phyloP scores from a whole-genome alignment of 345 rosid species.

The Pseudoturritis turrita region DNA sequence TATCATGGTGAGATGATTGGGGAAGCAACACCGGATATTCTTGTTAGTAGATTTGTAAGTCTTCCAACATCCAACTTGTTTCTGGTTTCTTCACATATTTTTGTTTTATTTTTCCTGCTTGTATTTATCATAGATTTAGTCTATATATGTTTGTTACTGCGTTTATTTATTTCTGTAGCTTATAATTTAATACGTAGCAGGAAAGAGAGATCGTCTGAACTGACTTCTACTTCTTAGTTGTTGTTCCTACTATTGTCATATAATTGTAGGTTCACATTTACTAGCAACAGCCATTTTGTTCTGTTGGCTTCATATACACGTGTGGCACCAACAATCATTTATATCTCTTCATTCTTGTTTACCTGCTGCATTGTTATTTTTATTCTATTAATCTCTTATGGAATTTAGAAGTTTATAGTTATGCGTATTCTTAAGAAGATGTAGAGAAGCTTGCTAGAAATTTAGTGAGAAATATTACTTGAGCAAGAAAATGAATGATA shows the following conservation, averaged over 20 bases:
- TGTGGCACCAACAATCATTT: no score
- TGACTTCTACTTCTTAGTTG: neutral
- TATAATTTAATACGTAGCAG: neutral
- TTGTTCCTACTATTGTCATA: neutral
- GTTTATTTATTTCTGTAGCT: neutral
- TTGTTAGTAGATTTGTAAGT: conserved; percentile 86
- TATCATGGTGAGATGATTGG: conserved; percentile 81
- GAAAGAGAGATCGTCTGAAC: neutral
- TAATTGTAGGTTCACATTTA: neutral
- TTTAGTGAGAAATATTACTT: neutral
- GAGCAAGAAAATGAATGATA: neutral
- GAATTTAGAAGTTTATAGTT: neutral
- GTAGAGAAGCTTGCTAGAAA: neutral
- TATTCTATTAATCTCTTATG: neutral
- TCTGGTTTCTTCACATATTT: neutral
- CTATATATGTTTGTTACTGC: neutral
- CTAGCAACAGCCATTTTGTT: neutral
- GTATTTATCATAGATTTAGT: neutral
- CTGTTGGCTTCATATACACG: neutral
- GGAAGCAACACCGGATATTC: conserved; percentile 84
- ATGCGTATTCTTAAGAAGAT: neutral
- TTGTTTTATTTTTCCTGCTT: neutral
- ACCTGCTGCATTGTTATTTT: neutral
- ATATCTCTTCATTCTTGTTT: no score
- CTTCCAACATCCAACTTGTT: conserved; percentile 8